Base-by-base conservation (phyloP, 2,329 filamentous ascomycete species). In the Aureobasidium zeae region DNA sequence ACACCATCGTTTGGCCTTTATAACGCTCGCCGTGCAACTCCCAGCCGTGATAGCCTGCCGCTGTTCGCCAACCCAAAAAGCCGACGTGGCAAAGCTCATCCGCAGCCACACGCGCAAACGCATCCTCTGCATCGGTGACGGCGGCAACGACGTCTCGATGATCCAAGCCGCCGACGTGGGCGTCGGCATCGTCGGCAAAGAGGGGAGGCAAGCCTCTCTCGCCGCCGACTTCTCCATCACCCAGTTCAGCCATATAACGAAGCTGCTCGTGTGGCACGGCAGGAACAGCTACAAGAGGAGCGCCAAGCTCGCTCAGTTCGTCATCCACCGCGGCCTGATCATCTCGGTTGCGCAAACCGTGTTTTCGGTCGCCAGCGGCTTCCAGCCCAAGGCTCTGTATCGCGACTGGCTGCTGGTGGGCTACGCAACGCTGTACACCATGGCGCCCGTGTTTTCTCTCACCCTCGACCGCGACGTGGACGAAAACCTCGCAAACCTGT, bases 101-200 rank as follows among this genome's bases (percentile, higher is more conserved):
- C 86, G 88, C 49, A 77, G 83, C 38, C 81, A 86, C 63, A 98
- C 91, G 15, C 87, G 86, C 63, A 96, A 96, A 64, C 83, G 93
- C 11, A 85, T 96, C 12, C 94, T 88, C 66, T 96, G 91, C 59
- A 98, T 98, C 53, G 91, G 91, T 26, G 91, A 98, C 58, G 91
- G 91, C 52, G 91, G 93, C 55, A 98, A 98, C 64, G 93, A 98
- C 61, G 91, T 98, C 4, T 89, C 83, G 53, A 98, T 98, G 91
- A 98, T 98, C 53, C 91, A 96, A 69, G 89, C 91, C 6, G 91
- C 93, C 1, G 91, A 98, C 57, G 88, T 98, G 0, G 93, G 93
- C 48, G 89, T 98, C 19, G 91, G 91, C 49, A 98, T 98, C 49
- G 91, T 96, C 1, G 91, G 91, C 48, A 98, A 98, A 68, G 91